These are phyloP conservation scores for Tetradesmus obliquus DNA, from an alignment of 139 green algal genomes.

Conservation along the genomic window DNA sequence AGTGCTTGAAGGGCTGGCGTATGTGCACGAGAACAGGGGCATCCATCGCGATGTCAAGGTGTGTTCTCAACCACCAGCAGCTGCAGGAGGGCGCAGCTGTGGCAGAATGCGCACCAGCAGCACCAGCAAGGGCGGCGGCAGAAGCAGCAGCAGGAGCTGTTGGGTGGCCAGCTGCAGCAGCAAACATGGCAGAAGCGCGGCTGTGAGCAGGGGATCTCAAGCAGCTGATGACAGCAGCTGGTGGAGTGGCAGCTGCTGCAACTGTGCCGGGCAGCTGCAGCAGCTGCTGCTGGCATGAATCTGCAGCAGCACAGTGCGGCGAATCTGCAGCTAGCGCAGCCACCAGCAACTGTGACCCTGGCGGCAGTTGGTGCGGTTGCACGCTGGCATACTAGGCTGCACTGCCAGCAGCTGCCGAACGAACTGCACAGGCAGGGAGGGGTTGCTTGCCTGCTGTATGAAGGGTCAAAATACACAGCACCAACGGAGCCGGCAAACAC, in stretches of 20 bases:
- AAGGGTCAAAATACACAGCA: too few species aligned
- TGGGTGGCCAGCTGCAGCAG: not conserved
- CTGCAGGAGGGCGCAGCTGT: not conserved
- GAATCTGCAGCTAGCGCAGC: too few species aligned
- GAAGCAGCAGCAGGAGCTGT: not conserved
- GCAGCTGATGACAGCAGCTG: not conserved
- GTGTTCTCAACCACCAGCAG: not conserved
- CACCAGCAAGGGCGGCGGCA: constrained; percentile 6
- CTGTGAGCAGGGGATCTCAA: too few species aligned
- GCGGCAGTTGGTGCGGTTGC: too few species aligned
- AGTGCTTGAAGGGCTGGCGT: constrained; percentile 94
- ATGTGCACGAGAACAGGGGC: constrained; percentile 93
- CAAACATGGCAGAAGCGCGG: not conserved
- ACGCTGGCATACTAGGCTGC: too few species aligned
- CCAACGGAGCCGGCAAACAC: too few species aligned
- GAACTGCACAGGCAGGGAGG: too few species aligned
- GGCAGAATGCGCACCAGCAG: not conserved
- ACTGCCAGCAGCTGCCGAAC: too few species aligned
- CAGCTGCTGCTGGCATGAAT: not conserved
- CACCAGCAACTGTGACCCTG: too few species aligned
- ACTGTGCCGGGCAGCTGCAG: too few species aligned
- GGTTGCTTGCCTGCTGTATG: too few species aligned
- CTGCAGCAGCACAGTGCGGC: not conserved
- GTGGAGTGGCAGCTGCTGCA: not conserved
- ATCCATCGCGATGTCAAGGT: constrained; percentile 98